Evolutionary conservation across 257 asterid species (phyloP).

Genomic region (Ehretia macrophylla): DNA sequence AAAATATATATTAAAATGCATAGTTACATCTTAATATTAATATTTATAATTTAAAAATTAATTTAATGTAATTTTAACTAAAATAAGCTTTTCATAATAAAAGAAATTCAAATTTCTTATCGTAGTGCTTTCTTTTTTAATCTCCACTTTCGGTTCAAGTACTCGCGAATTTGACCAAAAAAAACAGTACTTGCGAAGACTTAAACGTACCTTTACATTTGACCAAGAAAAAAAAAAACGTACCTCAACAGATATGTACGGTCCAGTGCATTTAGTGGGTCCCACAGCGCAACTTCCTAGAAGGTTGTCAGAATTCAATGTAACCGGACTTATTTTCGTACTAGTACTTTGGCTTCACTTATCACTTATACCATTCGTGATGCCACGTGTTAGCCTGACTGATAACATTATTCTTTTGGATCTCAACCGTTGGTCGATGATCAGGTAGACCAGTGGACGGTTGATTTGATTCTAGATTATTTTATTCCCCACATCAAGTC

Average conservation of each 20-base stretch:
- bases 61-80: too few relatives aligned
- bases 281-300: neutral
- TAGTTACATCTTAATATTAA: too few relatives aligned
- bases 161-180: too few relatives aligned
- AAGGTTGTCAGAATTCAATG: neutral
- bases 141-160: too few relatives aligned
- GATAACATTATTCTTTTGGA: neutral
- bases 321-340: neutral
- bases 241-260: neutral
- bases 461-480: neutral
- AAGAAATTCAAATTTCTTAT: too few relatives aligned
- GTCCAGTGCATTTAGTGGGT: neutral
- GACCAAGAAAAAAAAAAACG: too few relatives aligned
- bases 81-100: too few relatives aligned
- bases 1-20: too few relatives aligned
- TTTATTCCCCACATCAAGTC: neutral
- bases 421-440: neutral
- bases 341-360: neutral
- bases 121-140: too few relatives aligned
- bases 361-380: neutral
- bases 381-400: neutral
- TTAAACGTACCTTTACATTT: too few relatives aligned
- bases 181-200: too few relatives aligned
- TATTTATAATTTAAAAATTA: too few relatives aligned
- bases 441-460: neutral